phyloP scores from a whole-genome alignment of 495 filamentous ascomycete genomes.

The Daldinia concentrica region DNA sequence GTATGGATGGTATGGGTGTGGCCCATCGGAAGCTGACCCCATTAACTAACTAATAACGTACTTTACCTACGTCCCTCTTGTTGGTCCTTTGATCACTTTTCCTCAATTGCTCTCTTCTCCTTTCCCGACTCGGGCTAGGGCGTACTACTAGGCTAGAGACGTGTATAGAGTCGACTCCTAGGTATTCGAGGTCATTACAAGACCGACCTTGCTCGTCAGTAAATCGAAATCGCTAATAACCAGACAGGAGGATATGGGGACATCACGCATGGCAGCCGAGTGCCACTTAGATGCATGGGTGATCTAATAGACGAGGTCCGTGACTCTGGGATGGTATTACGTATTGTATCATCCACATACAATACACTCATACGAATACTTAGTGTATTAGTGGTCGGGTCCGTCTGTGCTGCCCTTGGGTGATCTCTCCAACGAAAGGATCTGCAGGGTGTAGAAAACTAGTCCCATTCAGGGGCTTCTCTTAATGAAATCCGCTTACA shows the following conservation, averaged over 20 bases:
- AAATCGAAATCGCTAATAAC: conserved; percentile 21
- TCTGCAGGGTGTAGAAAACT: conserved; percentile 32
- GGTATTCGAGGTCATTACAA: conserved; percentile 8
- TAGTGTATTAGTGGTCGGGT: conserved; percentile 7
- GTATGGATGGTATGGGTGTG: conserved; percentile 29
- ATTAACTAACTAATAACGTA: background rate
- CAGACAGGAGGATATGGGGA: conserved; percentile 19
- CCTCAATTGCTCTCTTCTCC: conserved; percentile 13
- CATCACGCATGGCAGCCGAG: conserved; percentile 32
- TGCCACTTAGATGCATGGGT: conserved; percentile 35
- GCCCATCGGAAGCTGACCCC: conserved; percentile 20
- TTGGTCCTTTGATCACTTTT: conserved; percentile 15
- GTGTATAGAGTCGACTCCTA: conserved; percentile 26
- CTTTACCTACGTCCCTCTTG: conserved; percentile 6
- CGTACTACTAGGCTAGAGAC: conserved; percentile 10
- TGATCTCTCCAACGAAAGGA: conserved; percentile 35
- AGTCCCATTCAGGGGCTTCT: conserved; percentile 33
- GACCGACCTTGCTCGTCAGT: conserved; percentile 18
- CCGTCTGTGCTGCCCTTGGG: conserved; percentile 36
- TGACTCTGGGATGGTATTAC: conserved; percentile 26
- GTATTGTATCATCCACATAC: conserved; percentile 10
- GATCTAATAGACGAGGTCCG: conserved; percentile 40
- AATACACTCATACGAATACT: background rate
- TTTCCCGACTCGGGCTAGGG: conserved; percentile 29
- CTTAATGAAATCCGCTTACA: conserved; percentile 17